Conservation (phyloP, 257 asterid species). For the Leptodermis oblonga region DNA sequence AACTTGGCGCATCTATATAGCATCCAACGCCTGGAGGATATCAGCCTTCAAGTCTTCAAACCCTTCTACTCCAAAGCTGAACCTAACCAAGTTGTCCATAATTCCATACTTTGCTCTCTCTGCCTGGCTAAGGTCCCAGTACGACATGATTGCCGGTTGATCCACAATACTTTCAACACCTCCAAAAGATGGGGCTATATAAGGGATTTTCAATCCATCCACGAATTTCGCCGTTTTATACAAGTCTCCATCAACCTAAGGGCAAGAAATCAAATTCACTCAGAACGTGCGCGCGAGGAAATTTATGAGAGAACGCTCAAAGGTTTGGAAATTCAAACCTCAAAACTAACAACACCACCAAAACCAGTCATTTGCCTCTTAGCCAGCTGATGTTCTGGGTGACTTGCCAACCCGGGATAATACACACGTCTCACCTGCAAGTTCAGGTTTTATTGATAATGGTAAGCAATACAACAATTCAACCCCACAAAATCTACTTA, state of each 20-base stretch:
- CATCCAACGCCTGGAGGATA: constrained; percentile 80
- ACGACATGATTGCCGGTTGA: constrained; percentile 96
- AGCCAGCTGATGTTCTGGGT: constrained; percentile 79
- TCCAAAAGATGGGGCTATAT: constrained; percentile 94
- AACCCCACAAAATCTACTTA: neutral
- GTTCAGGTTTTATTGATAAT: constrained; percentile 8
- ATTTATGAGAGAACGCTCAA: neutral
- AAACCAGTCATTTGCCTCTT: constrained; percentile 90
- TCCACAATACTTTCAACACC: constrained; percentile 94
- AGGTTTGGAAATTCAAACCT: constrained; percentile 45
- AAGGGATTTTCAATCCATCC: constrained; percentile 71
- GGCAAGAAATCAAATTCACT: constrained; percentile 10
- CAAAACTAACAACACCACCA: constrained; percentile 96
- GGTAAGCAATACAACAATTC: neutral
- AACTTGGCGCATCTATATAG: constrained; percentile 38
- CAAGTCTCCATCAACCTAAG: constrained; percentile 80
- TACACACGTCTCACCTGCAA: constrained; percentile 80
- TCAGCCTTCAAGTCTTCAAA: constrained; percentile 75
- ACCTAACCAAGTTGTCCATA: constrained; percentile 86
- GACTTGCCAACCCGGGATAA: constrained; percentile 88
- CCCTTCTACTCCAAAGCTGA: constrained; percentile 92
- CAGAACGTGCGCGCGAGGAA: too few relatives aligned
- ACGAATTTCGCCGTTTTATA: constrained; percentile 64
- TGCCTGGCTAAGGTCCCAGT: constrained; percentile 80
- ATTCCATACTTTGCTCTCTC: constrained; percentile 90